These are phyloP conservation scores for Ramichloridium luteum DNA, from an alignment of 2,329 filamentous ascomycete genomes.

Conservation along the genomic window DNA sequence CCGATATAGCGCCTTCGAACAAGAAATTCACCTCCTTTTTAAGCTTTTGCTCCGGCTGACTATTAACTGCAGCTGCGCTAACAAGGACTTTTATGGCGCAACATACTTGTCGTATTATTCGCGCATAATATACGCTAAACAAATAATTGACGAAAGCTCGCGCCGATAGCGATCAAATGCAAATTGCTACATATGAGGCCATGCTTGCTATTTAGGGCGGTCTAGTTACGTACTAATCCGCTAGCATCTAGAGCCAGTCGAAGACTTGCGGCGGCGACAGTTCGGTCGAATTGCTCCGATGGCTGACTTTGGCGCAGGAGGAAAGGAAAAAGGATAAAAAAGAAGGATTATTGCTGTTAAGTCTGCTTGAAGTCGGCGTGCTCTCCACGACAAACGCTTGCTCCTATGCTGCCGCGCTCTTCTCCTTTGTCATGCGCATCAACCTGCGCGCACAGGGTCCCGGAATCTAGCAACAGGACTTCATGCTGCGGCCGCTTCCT, in stretches of 20 bases:
- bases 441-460: conserved; percentile 79
- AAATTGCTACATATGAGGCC: conserved; percentile 32
- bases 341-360: conserved; percentile 29
- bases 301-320: conserved; percentile 31
- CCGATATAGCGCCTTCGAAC: too few species aligned
- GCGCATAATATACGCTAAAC: conserved; percentile 46
- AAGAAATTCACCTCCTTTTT: too few species aligned
- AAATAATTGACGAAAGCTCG: conserved; percentile 44
- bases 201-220: conserved; percentile 47
- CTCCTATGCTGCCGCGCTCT: conserved; percentile 54
- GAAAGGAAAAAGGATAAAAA: conserved; percentile 4
- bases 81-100: too few species aligned
- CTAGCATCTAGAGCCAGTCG: conserved; percentile 51
- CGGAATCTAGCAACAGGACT: conserved; percentile 78
- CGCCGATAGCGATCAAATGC: conserved; percentile 28
- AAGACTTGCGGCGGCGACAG: conserved; percentile 51
- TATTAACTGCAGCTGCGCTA: too few species aligned
- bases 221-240: conserved; percentile 47
- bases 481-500: conserved; percentile 81
- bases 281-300: conserved; percentile 46
- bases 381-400: conserved; percentile 77
- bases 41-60: too few species aligned
- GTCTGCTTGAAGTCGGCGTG: conserved; percentile 79
- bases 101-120: conserved; percentile 46
- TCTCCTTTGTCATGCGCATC: conserved; percentile 65